Base-by-base conservation (phyloP, 108 stramenopile genomes). In the Cyclotella baltica region DNA sequence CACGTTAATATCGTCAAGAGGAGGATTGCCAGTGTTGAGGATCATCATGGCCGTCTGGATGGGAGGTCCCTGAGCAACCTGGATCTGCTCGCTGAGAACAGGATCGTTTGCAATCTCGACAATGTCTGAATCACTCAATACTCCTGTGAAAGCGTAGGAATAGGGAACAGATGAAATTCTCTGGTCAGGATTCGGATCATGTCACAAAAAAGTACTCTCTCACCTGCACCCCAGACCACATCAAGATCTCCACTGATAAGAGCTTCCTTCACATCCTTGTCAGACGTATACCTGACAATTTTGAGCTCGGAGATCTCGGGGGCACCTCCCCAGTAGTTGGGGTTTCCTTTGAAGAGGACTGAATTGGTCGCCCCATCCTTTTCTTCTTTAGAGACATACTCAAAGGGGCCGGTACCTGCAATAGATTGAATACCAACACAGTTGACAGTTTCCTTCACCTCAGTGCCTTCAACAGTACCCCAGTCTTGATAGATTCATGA, bases 391-490 rank as follows among this genome's bases (percentile, higher is more conserved):
- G 73, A 61, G 15, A 28, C 62, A 63, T 66, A 80, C 38, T 40
- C 31, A 28, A 77, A 87, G 3, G 79, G 83, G 8, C 86, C 86
- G 16, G 86, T 87, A 4, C 86, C 86, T 0, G 61, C 25, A 37
- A 84, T 58, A 40, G 55, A 67, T 4, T 28, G 27, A 33, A 76
- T 80, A 2, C 86, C 86, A 43, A 59, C 79, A 62, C 86, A 87
- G 1, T 20, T 53, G 33, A 86, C 78, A n/a, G 31, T 35, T 8
- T 66, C 74, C 20, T 62, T 31, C 36, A 46, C 31, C n/a, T 20
- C 52, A 13, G 10, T 43, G 11, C 52, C 52, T 53, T 53, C 52
- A 20, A 53, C 20, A 20, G 20, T 4, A 9, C 75, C 78, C 78
- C 77, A 73, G n/a, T 59, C 84, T n/a, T n/a, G n/a, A n/a, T n/a